A percentile compares a stretch with the other conserved stretches of the same genome.
These are phyloP conservation scores for Phellopilus nigrolimitatus DNA, from an alignment of 1,284 basidiomycete species.

Conservation along the genomic window DNA sequence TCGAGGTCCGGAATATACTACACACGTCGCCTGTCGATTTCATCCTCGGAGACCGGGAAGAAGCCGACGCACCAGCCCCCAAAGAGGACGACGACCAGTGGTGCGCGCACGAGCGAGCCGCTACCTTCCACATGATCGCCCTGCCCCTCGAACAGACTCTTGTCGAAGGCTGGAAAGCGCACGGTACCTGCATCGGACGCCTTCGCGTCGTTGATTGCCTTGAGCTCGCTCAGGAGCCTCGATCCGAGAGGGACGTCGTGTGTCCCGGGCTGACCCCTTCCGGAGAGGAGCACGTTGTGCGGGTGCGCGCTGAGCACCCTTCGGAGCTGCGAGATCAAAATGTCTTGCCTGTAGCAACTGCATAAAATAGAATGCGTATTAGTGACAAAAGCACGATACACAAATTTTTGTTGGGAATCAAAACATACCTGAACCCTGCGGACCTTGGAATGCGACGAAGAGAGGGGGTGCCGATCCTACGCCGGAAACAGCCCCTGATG, in stretches of 20 bases:
- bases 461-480: conserved; percentile 37
- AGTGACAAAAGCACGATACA: no score
- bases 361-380: not conserved
- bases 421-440: conserved; percentile 57
- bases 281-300: conserved; percentile 61
- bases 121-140: conserved; percentile 70
- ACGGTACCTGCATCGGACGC: conserved; percentile 33
- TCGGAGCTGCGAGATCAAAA: conserved; percentile 57
- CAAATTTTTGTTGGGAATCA: no score
- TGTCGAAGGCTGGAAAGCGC: conserved; percentile 81
- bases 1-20: conserved; percentile 36
- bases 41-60: conserved; percentile 45
- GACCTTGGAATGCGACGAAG: conserved; percentile 81
- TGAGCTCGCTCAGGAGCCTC: conserved; percentile 46
- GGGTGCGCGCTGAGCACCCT: conserved; percentile 48
- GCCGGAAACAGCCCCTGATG: not conserved
- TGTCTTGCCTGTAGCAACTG: conserved; percentile 56
- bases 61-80: conserved; percentile 86
- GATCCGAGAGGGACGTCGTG: conserved; percentile 72
- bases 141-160: conserved; percentile 71
- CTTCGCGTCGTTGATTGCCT: conserved; percentile 43
- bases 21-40: conserved; percentile 39
- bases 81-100: conserved; percentile 81
- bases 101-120: conserved; percentile 38
- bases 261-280: conserved; percentile 84